Percentiles rank a stretch among this genome's conserved stretches.
Conservation (phyloP, 192 early-diverging fungal genomes). For the Phlyctochytrium bullatum region DNA sequence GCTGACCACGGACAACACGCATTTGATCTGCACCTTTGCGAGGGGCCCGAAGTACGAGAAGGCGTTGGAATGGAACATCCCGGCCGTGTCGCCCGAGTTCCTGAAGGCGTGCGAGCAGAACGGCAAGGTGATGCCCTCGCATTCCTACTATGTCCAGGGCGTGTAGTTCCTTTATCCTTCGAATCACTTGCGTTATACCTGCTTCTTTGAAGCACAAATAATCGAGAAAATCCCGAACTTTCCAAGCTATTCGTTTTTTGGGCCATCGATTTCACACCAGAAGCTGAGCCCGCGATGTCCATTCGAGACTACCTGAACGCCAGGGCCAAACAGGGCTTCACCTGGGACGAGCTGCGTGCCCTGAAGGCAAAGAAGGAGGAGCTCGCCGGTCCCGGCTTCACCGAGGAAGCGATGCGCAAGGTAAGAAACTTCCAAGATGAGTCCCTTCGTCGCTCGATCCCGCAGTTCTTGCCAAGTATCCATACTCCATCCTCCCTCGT, state of each 20-base stretch:
- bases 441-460: too few species aligned
- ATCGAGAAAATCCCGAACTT: too few species aligned
- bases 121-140: slow-evolving; percentile 77
- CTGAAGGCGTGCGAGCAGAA: slow-evolving; percentile 86
- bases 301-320: slow-evolving; percentile 1
- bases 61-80: slow-evolving; percentile 87
- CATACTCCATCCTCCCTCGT: not conserved
- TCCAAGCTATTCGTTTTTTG: too few species aligned
- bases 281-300: not conserved
- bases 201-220: too few species aligned
- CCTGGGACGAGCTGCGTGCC: not conserved
- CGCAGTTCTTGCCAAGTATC: too few species aligned
- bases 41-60: slow-evolving; percentile 84
- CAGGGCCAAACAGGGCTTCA: not conserved
- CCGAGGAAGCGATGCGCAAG: slow-evolving; percentile 7
- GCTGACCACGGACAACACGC: slow-evolving; percentile 85
- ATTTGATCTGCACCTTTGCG: slow-evolving; percentile 82
- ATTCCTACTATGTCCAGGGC: slow-evolving; percentile 36
- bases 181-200: too few species aligned
- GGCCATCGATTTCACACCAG: too few species aligned
- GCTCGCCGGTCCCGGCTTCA: not conserved
- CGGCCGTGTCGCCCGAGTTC: slow-evolving; percentile 94
- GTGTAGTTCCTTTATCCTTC: too few species aligned
- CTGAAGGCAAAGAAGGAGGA: slow-evolving; percentile 7
- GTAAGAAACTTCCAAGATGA: not conserved